phyloP scores from a whole-genome alignment of 495 filamentous ascomycete genomes.

The Penicillium flavigenum region DNA sequence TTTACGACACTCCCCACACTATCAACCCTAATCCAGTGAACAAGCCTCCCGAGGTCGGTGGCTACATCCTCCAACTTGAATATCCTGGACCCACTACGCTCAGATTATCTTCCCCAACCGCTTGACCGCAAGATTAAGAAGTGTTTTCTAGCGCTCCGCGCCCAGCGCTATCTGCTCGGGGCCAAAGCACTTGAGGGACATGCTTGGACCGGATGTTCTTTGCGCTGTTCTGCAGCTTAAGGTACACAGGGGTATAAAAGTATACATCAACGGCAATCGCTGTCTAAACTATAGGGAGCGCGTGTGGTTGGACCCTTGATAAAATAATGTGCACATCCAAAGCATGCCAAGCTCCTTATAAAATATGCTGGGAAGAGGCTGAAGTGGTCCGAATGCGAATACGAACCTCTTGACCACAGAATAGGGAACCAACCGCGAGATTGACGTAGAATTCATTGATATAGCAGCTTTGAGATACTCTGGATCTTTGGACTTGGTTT shows the following conservation, averaged over 20 bases:
- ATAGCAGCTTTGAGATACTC: not conserved
- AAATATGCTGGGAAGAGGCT: not conserved
- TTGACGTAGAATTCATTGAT: not conserved
- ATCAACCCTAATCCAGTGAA: not conserved
- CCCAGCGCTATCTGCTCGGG: constrained; percentile 4
- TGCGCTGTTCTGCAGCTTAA: not conserved
- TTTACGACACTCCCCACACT: not conserved
- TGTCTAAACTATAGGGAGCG: not conserved
- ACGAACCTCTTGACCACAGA: not conserved
- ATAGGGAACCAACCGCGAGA: not conserved
- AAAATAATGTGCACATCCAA: not conserved
- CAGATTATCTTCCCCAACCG: constrained; percentile 25
- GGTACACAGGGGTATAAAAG: not conserved
- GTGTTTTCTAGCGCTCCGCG: constrained; percentile 6
- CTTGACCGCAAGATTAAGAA: constrained; percentile 31
- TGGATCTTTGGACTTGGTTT: not conserved
- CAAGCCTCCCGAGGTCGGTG: not conserved
- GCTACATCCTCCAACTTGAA: constrained; percentile 1
- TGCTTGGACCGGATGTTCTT: not conserved
- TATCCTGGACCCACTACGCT: constrained; percentile 25
- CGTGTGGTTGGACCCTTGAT: not conserved
- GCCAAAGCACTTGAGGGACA: not conserved
- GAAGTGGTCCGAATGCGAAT: not conserved
- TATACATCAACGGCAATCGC: not conserved
- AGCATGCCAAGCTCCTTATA: not conserved